Base-by-base conservation (phyloP, 495 filamentous ascomycete species). In the Penicillium goetzii region DNA sequence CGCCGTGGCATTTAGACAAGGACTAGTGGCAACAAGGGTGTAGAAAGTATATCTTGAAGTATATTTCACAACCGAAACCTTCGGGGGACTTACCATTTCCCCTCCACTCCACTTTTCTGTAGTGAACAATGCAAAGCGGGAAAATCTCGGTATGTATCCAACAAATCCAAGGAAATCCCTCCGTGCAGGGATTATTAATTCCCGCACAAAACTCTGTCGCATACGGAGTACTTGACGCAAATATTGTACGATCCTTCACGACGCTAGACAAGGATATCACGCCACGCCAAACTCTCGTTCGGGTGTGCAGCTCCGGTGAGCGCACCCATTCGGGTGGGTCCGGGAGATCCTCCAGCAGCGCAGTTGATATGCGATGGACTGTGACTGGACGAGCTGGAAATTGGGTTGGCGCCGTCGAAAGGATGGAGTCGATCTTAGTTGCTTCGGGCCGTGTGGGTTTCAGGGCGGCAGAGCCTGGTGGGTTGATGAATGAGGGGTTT, bases 241-340 rank as follows among this genome's bases (percentile, higher is more conserved):
- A 38, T 40, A 21, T 8, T 43, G 21, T 4, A 47, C 41, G 38
- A 25, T 47, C 43, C 43, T 47, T 47, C 43, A 40, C 4, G 14
- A 33, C 25, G 30, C 58, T 60, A 60, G 47, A 32, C 41, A 25
- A 34, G 57, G 57, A 26, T 25, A 51, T 38, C 32, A 32, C 49
- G 49, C 59, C 59, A 40, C 59, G 15, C n/a, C 32, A 49, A 62
- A 62, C 60, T 62, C 53, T 56, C 36, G 36, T 57, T 57, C 34
- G 21, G 55, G 55, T 57, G 8, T 40, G 11, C 15, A 36, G 23
- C 28, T 47, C 26, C 56, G 56, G 45, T 52, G 30, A 60, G 47
- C 4, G 23, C 36, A 45, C 54, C 60, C 34, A 15, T 23, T 53
- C 61, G 34, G 54, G 33, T 55, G 61, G 56, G 55, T 41, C 43